Base-by-base conservation (phyloP, 2,329 filamentous ascomycete species). In the Penicillium sp. region DNA sequence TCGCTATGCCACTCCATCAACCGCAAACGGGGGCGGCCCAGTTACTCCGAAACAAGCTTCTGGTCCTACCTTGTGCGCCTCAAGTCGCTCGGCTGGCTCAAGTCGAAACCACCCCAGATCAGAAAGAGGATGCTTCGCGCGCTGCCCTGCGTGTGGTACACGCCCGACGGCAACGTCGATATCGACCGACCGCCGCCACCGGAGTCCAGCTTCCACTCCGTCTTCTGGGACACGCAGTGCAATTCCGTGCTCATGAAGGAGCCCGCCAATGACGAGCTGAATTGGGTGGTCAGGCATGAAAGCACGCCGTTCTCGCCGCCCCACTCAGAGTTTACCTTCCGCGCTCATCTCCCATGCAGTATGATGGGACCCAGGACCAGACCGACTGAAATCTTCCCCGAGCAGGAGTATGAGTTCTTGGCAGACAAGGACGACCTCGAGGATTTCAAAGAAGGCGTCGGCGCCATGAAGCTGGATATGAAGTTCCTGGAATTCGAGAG, bases 371-470 rank as follows among this genome's bases (percentile, higher is more conserved):
- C 65, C 8, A 67, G 67, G 15, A 45, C 48, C 9, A 65, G 69
- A 15, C 30, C 55, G 31, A 71, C 62, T 21, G 49, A 64, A 2
- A 61, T 70, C n/a, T 68, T 71, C 47, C 19, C 56, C 3, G 61
- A 65, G 30, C 68, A 68, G 38, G 23, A 48, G 5, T 63, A 53
- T 23, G 69, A 71, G 47, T 15, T 55, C 17, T 47, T 66, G 7
- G 38, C 66, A 9, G 54, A 62, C 5, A 30, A 45, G 8, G 46
- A 63, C 7, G 44, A 64, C 17, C 68, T 67, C 66, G 7, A 59
- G 11, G 53, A 35, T 11, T 54, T 69, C 15, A 31, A 59, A 7
- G 9, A 61, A 23, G 29, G 7, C 3, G 49, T 60, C 23, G 49
- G 52, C 41, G 53, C 61, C 11, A 56, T 56, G 26, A 31, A 23